A percentile compares a stretch with the other conserved stretches of the same genome.
Evolutionary conservation across 2,329 filamentous ascomycete species (phyloP).

Genomic region (Neocucurbitaria cava): DNA sequence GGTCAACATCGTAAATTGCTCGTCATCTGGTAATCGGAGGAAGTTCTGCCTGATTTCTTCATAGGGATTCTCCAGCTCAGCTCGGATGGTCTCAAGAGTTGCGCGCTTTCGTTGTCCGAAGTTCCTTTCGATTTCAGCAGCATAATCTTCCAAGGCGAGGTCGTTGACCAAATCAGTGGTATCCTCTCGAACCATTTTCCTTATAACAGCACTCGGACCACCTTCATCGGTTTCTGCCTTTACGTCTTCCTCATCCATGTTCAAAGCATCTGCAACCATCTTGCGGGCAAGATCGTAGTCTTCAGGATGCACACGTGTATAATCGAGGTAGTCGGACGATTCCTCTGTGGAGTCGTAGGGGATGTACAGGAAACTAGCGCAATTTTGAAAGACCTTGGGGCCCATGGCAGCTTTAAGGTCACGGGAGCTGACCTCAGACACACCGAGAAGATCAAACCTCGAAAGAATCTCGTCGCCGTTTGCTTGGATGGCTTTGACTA

Average conservation of each 20-base stretch:
- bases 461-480: slow-evolving; percentile 88
- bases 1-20: slow-evolving; percentile 95
- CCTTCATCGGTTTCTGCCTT: slow-evolving; percentile 92
- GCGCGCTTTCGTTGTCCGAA: slow-evolving; percentile 95
- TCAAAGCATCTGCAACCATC: slow-evolving; percentile 96
- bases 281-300: slow-evolving; percentile 98
- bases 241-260: slow-evolving; percentile 97
- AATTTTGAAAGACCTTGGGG: slow-evolving; percentile 93
- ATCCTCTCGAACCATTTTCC: slow-evolving; percentile 93
- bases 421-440: slow-evolving; percentile 72
- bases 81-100: slow-evolving; percentile 93
- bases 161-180: slow-evolving; percentile 96
- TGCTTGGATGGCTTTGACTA: slow-evolving; percentile 88
- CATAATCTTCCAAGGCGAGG: slow-evolving; percentile 94
- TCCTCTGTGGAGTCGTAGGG: slow-evolving; percentile 83
- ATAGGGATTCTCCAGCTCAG: slow-evolving; percentile 89
- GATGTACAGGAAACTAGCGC: slow-evolving; percentile 92
- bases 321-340: slow-evolving; percentile 90
- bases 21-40: slow-evolving; percentile 70
- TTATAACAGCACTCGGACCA: slow-evolving; percentile 86
- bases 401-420: slow-evolving; percentile 65
- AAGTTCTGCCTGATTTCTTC: slow-evolving; percentile 91
- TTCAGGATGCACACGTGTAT: slow-evolving; percentile 96
- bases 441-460: slow-evolving; percentile 86
- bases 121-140: slow-evolving; percentile 90